A percentile compares a stretch with the other conserved stretches of the same genome.
These are phyloP conservation scores for Plasmopara viticola DNA, from an alignment of 352 stramenopile genomes.

Conservation along the genomic window DNA sequence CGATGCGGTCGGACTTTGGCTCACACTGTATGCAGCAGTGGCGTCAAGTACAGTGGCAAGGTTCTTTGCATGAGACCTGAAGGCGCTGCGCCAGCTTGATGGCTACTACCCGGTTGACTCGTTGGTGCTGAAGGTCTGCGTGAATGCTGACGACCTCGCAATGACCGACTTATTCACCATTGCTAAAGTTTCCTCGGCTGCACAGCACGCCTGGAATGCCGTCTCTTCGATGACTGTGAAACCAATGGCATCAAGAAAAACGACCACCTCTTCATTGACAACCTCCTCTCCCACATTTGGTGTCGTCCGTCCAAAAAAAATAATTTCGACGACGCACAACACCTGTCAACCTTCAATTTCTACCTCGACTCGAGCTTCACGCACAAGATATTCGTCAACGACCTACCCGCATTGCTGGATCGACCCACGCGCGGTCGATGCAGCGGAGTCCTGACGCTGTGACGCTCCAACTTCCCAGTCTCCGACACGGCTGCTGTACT, in stretches of 20 bases:
- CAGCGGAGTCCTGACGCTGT: background rate
- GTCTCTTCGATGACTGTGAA: background rate
- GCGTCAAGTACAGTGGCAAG: background rate
- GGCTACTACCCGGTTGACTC: background rate
- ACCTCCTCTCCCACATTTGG: background rate
- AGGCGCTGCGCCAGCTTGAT: background rate
- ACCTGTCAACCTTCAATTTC: conserved; percentile 1
- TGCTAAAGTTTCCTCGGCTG: background rate
- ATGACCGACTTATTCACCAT: background rate
- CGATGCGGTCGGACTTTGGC: background rate
- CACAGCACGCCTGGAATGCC: background rate
- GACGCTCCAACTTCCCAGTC: too few relatives aligned
- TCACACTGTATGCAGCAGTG: too few relatives aligned
- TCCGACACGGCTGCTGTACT: background rate
- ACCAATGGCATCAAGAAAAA: background rate
- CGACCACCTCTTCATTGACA: background rate
- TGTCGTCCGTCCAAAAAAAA: background rate
- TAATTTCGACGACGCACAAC: background rate
- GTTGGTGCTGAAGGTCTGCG: background rate
- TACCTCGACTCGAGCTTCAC: too few relatives aligned
- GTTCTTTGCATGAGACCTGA: background rate
- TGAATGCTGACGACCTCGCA: background rate
- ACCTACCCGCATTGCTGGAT: background rate
- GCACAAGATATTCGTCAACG: too few relatives aligned
- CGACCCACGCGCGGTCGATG: background rate